Conservation (phyloP, 495 filamentous ascomycete species). For the Schizothecium vesticola region DNA sequence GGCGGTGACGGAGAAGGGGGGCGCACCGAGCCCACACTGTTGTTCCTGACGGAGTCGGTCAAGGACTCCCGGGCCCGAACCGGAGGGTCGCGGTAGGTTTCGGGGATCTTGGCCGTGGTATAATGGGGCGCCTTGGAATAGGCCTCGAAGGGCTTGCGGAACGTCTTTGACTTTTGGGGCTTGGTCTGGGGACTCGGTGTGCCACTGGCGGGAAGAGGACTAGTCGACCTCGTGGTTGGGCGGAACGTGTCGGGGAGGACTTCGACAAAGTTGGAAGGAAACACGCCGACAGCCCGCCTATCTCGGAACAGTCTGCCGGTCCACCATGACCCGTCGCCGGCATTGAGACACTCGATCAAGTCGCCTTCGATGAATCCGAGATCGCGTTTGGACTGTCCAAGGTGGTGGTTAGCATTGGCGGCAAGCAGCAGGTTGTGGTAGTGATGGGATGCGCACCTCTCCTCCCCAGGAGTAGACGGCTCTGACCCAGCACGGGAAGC, state of each 20-base stretch:
- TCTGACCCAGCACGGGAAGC: slow-evolving; percentile 93
- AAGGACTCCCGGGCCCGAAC: slow-evolving; percentile 33
- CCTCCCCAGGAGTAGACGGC: slow-evolving; percentile 96
- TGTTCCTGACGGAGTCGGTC: slow-evolving; percentile 13
- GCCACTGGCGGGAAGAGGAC: slow-evolving; percentile 56
- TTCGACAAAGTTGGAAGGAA: slow-evolving; percentile 96
- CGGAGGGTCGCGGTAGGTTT: slow-evolving; percentile 38
- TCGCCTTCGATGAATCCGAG: slow-evolving; percentile 96
- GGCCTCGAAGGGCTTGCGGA: slow-evolving; percentile 66
- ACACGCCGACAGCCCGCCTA: slow-evolving; percentile 78
- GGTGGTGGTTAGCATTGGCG: slow-evolving; percentile 11
- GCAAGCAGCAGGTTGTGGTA: neutral
- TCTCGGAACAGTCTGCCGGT: slow-evolving; percentile 85
- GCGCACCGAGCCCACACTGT: neutral
- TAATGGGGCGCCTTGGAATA: slow-evolving; percentile 56
- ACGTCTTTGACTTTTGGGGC: slow-evolving; percentile 56
- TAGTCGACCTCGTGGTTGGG: slow-evolving; percentile 70
- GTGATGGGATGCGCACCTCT: slow-evolving; percentile 52
- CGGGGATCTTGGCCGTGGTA: slow-evolving; percentile 47
- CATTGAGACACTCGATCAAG: slow-evolving; percentile 95
- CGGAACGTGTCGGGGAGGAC: slow-evolving; percentile 79
- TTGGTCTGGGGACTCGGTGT: slow-evolving; percentile 48
- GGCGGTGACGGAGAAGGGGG: neutral
- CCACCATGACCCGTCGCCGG: slow-evolving; percentile 98
- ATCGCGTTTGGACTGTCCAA: slow-evolving; percentile 70